phyloP scores from a whole-genome alignment of 2,329 filamentous ascomycete species.

The Trichoderma sp. region DNA sequence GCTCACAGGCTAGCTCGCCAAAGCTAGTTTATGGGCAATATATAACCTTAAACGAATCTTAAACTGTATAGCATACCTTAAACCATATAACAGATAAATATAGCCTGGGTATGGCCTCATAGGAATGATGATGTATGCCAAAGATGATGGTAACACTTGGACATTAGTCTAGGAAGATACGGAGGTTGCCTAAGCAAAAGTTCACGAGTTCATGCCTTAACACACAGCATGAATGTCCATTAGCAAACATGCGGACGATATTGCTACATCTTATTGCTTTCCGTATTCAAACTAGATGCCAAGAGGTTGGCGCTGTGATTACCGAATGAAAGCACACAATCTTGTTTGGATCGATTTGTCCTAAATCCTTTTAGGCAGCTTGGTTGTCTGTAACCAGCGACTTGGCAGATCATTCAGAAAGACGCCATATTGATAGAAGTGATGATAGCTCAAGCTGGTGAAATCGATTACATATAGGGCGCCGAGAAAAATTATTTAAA shows the following conservation, averaged over 20 bases:
- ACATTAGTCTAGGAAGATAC: not conserved
- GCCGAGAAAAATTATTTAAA: not conserved
- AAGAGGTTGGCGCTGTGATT: not conserved
- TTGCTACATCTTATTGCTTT: not conserved
- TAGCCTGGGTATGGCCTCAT: not conserved
- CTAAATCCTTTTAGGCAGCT: constrained; percentile 13
- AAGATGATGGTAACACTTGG: no score
- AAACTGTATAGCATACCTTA: not conserved
- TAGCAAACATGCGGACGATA: not conserved
- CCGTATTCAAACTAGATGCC: constrained; percentile 2
- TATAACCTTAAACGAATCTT: constrained; percentile 13
- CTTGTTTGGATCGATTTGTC: not conserved
- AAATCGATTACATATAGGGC: not conserved
- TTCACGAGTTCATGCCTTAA: no score
- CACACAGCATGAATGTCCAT: not conserved
- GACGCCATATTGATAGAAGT: not conserved
- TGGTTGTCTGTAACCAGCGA: not conserved
- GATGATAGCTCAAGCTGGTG: not conserved
- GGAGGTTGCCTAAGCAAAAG: no score
- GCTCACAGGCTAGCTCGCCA: not conserved
- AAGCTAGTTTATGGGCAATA: not conserved
- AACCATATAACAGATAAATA: not conserved
- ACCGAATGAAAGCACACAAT: not conserved
- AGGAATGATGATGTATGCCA: not conserved
- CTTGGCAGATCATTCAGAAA: not conserved